Conservation (phyloP, 2,329 filamentous ascomycete species). For the Thielaviopsis musarum region DNA sequence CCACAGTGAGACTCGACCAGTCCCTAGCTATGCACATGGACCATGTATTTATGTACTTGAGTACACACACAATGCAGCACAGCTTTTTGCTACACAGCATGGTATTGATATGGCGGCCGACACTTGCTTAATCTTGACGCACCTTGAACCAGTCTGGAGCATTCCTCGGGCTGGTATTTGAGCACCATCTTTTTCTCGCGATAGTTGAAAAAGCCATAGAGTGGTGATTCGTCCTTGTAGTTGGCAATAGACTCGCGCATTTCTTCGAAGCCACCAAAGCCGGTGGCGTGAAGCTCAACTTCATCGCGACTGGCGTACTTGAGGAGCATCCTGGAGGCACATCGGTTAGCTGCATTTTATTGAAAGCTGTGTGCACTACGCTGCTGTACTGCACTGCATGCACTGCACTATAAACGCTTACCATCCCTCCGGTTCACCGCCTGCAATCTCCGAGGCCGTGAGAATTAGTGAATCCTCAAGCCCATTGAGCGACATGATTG, state of each 20-base stretch:
- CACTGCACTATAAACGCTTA: conserved; percentile 32
- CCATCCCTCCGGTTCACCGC: conserved; percentile 84
- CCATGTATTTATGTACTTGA: too few species aligned
- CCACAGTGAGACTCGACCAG: not conserved
- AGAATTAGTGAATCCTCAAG: conserved; percentile 66
- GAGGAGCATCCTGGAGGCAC: conserved; percentile 62
- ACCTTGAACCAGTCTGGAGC: conserved; percentile 89
- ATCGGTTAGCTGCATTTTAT: conserved; percentile 2
- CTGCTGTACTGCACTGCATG: too few species aligned
- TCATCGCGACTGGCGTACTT: conserved; percentile 84
- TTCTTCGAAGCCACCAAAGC: conserved; percentile 69
- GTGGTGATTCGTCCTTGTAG: conserved; percentile 70
- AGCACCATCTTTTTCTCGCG: conserved; percentile 77
- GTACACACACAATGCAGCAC: too few species aligned
- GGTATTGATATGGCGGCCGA: too few species aligned
- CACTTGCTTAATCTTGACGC: conserved; percentile 17
- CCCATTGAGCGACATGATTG: conserved; percentile 84
- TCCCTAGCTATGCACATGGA: too few species aligned
- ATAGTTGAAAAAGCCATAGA: conserved; percentile 87
- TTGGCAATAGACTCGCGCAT: conserved; percentile 60
- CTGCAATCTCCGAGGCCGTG: conserved; percentile 68
- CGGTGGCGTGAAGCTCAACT: conserved; percentile 58
- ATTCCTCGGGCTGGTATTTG: conserved; percentile 82
- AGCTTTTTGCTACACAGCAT: not conserved
- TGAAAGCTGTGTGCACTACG: too few species aligned